These are phyloP conservation scores for Metarhizium sp. DNA, from an alignment of 2,329 filamentous ascomycete genomes.

Conservation along the genomic window DNA sequence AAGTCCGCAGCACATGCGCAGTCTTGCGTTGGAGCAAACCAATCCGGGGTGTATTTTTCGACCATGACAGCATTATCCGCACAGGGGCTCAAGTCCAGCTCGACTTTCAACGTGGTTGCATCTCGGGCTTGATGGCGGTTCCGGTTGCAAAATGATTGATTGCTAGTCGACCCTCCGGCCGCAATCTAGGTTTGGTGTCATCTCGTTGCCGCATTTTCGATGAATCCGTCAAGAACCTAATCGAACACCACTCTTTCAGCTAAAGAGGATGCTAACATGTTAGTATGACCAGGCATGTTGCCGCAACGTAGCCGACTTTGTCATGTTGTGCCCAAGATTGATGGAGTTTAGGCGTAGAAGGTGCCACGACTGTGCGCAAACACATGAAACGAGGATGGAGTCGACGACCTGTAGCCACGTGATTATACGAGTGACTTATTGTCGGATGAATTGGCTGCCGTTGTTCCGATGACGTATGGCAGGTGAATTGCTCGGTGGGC, in stretches of 20 bases:
- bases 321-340: neutral
- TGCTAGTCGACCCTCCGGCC: neutral
- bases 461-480: neutral
- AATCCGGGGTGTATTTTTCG: neutral
- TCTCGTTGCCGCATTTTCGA: neutral
- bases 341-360: neutral
- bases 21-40: neutral
- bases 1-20: neutral
- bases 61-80: neutral
- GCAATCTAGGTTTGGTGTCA: neutral
- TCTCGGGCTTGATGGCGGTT: neutral
- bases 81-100: neutral
- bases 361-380: neutral
- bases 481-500: too few species aligned
- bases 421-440: neutral
- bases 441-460: neutral
- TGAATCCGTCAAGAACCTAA: neutral
- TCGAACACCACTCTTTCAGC: neutral
- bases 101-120: neutral
- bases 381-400: neutral
- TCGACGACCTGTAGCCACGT: neutral
- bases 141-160: neutral
- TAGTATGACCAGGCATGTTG: neutral
- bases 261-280: neutral
- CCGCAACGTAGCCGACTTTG: neutral